These are phyloP conservation scores for Salix caprea DNA, from an alignment of 345 rosid genomes.

Conservation along the genomic window DNA sequence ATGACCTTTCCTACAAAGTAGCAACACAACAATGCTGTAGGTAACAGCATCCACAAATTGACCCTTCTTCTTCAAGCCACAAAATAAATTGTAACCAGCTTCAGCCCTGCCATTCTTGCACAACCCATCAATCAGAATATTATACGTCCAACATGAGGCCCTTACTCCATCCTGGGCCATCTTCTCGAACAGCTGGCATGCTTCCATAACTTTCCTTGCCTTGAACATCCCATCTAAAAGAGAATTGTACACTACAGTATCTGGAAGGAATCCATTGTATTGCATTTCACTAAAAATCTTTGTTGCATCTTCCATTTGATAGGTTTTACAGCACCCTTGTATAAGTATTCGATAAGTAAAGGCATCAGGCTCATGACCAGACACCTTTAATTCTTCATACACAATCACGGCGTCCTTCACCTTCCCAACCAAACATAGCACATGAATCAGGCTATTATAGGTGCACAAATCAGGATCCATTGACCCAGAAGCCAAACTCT, in stretches of 20 bases:
- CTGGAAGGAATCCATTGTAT: conserved; percentile 58
- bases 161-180: conserved; percentile 81
- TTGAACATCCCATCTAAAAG: conserved; percentile 74
- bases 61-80: conserved; percentile 88
- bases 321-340: conserved; percentile 76
- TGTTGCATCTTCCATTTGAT: conserved; percentile 61
- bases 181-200: conserved; percentile 76
- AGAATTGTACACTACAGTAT: conserved; percentile 60
- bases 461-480: conserved; percentile 75
- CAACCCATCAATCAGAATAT: conserved; percentile 79
- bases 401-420: conserved; percentile 66
- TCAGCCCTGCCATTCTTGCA: conserved; percentile 72
- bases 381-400: conserved; percentile 70
- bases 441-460: conserved; percentile 78
- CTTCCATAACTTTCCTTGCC: conserved; percentile 74
- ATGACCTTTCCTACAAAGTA: conserved; percentile 72
- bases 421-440: conserved; percentile 65
- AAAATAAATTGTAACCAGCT: conserved; percentile 74
- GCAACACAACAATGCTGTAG: conserved; percentile 69
- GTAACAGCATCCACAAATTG: conserved; percentile 78
- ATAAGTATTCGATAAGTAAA: conserved; percentile 62
- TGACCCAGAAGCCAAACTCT: conserved; percentile 32
- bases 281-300: conserved; percentile 68
- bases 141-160: conserved; percentile 84
- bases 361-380: conserved; percentile 82